These are phyloP conservation scores for Macaranga tanarius DNA, from an alignment of 441 rosid genomes.

Conservation along the genomic window DNA sequence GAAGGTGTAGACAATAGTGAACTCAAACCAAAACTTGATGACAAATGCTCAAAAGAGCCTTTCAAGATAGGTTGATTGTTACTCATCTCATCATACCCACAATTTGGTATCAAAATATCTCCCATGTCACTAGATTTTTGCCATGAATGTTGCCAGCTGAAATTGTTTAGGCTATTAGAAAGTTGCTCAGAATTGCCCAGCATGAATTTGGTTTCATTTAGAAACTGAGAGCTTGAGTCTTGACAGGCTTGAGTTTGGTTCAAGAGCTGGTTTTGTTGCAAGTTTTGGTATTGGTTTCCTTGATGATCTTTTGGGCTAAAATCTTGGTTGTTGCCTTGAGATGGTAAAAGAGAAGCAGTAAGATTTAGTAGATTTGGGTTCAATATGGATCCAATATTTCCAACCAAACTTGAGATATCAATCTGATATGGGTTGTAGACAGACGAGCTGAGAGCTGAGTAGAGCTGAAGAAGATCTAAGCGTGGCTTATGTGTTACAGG, in stretches of 20 bases:
- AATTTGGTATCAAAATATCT: constrained; percentile 15
- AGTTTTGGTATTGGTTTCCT: constrained; percentile 24
- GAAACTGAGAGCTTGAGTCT: constrained; percentile 17
- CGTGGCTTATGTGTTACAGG: constrained; percentile 79
- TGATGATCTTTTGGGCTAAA: constrained; percentile 23
- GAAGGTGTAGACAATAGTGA: constrained; percentile 44
- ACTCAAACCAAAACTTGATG: constrained; percentile 27
- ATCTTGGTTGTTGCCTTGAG: constrained; percentile 25
- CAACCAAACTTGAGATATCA: constrained; percentile 31
- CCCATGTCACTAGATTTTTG: constrained; percentile 7
- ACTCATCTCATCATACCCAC: constrained; percentile 7
- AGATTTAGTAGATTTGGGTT: constrained; percentile 32
- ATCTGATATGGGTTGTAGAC: constrained; percentile 37
- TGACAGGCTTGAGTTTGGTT: constrained; percentile 23
- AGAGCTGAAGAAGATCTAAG: constrained; percentile 62
- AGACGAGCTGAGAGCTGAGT: constrained; percentile 46
- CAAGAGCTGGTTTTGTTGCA: not conserved
- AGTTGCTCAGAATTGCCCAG: constrained; percentile 35
- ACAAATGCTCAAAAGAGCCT: constrained; percentile 27
- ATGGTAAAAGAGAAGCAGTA: constrained; percentile 32
- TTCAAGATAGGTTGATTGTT: constrained; percentile 23
- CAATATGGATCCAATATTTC: constrained; percentile 27
- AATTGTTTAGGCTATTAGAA: constrained; percentile 17
- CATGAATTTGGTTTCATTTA: constrained; percentile 25
- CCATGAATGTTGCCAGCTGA: constrained; percentile 24